A percentile compares a stretch with the other conserved stretches of the same genome.
These are phyloP conservation scores for Aspergillus melleus DNA, from an alignment of 2,329 filamentous ascomycete species.

Conservation along the genomic window DNA sequence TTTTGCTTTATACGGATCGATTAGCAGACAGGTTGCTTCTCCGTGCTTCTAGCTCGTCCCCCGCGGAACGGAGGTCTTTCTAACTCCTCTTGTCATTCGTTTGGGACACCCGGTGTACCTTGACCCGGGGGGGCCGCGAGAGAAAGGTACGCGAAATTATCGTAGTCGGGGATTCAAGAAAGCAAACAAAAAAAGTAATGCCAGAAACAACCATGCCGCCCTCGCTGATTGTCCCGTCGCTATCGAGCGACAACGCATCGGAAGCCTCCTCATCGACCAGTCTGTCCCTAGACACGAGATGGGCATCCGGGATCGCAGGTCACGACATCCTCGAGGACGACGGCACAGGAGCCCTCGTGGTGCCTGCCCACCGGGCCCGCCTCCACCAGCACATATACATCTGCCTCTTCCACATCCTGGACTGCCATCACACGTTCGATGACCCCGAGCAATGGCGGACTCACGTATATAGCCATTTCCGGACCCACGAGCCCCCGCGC, in stretches of 20 bases:
- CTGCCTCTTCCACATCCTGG: constrained; percentile 48
- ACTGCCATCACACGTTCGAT: constrained; percentile 43
- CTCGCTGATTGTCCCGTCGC: constrained; percentile 28
- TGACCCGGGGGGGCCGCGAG: not conserved
- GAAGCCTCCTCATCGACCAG: constrained; percentile 29
- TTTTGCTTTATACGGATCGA: constrained; percentile 12
- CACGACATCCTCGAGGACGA: constrained; percentile 29
- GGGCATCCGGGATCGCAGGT: constrained; percentile 22
- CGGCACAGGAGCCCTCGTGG: constrained; percentile 31
- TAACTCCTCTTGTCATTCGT: not conserved
- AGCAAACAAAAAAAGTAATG: not conserved
- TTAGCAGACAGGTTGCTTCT: constrained; percentile 11
- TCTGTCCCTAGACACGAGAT: constrained; percentile 32
- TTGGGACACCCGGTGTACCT: not conserved
- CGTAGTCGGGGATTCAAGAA: not conserved
- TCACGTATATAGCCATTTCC: constrained; percentile 48
- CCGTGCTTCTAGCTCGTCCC: constrained; percentile 2
- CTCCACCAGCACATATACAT: constrained; percentile 24
- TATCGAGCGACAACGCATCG: constrained; percentile 31
- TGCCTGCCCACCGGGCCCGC: constrained; percentile 17
- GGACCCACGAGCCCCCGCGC: constrained; percentile 39
- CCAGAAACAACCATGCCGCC: constrained; percentile 14
- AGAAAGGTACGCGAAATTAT: not conserved
- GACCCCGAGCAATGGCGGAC: constrained; percentile 42
- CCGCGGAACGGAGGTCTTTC: not conserved